phyloP scores from a whole-genome alignment of 805 yeast genomes.

The Teunomyces pallodes region DNA sequence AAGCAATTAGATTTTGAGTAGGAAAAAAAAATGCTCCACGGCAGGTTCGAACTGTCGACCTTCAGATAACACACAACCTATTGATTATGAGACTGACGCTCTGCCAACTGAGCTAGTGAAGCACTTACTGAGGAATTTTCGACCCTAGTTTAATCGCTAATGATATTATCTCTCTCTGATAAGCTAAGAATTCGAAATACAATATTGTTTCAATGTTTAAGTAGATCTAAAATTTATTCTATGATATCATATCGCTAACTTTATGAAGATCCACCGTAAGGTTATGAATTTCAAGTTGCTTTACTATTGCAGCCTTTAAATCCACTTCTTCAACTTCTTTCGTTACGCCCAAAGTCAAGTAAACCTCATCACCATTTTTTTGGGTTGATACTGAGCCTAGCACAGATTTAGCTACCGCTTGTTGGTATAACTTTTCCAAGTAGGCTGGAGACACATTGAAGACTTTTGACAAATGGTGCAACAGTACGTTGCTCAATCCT shows the following conservation, averaged over 20 bases:
- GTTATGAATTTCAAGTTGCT: background rate
- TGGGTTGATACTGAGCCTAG: background rate
- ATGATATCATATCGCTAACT: constrained; percentile 2
- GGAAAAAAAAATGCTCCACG: constrained; percentile 29
- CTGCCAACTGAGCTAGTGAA: constrained; percentile 17
- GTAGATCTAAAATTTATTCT: background rate
- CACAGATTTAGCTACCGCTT: background rate
- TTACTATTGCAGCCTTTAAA: background rate
- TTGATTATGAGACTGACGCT: constrained; percentile 15
- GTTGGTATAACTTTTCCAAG: background rate
- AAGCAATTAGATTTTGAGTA: background rate
- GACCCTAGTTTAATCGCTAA: background rate
- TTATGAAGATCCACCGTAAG: background rate
- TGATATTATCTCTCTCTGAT: background rate
- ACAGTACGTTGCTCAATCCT: constrained; percentile 17
- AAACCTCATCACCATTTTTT: background rate
- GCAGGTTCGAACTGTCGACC: constrained; percentile 42
- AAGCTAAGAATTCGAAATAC: background rate
- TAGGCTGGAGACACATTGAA: background rate
- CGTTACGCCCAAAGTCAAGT: background rate
- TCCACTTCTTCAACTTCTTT: background rate
- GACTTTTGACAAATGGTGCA: background rate
- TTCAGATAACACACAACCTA: constrained; percentile 24
- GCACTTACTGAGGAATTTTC: constrained; percentile 5
- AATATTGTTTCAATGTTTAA: background rate